Conservation (phyloP, 1,139 yeast genomes). For the Saccharomyces pastorianus region DNA sequence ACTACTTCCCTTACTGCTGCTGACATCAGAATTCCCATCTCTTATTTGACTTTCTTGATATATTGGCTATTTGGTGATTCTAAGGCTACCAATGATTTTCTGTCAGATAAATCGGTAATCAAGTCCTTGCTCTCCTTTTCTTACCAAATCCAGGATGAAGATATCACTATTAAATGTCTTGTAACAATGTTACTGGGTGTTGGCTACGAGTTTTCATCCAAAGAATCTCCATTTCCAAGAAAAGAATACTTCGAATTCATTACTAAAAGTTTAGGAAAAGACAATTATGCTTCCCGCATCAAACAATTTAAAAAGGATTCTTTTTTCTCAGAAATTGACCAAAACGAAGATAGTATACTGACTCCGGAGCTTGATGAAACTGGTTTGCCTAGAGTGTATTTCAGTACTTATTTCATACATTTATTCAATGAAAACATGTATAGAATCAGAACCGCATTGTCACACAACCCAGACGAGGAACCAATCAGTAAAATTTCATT, state of each 20-base stretch:
- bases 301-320: conserved; percentile 60
- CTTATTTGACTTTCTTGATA: conserved; percentile 68
- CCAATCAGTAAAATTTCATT: conserved; percentile 61
- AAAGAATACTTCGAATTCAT: conserved; percentile 55
- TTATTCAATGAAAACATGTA: conserved; percentile 63
- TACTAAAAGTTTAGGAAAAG: conserved; percentile 59
- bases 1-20: conserved; percentile 53
- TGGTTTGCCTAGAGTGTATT: conserved; percentile 79
- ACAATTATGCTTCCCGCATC: conserved; percentile 66
- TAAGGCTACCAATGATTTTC: conserved; percentile 66
- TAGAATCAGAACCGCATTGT: conserved; percentile 62
- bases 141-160: conserved; percentile 52
- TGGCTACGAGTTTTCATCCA: conserved; percentile 72
- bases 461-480: conserved; percentile 64
- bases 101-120: conserved; percentile 57
- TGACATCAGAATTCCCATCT: conserved; percentile 73
- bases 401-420: conserved; percentile 55
- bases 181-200: conserved; percentile 67
- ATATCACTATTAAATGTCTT: conserved; percentile 65
- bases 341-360: conserved; percentile 37
- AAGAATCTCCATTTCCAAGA: conserved; percentile 63
- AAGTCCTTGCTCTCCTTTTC: conserved; percentile 63
- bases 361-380: conserved; percentile 58
- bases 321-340: conserved; percentile 45
- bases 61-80: conserved; percentile 76